These are phyloP conservation scores for Exophiala alcalophila DNA, from an alignment of 2,329 filamentous ascomycete genomes.

Conservation along the genomic window DNA sequence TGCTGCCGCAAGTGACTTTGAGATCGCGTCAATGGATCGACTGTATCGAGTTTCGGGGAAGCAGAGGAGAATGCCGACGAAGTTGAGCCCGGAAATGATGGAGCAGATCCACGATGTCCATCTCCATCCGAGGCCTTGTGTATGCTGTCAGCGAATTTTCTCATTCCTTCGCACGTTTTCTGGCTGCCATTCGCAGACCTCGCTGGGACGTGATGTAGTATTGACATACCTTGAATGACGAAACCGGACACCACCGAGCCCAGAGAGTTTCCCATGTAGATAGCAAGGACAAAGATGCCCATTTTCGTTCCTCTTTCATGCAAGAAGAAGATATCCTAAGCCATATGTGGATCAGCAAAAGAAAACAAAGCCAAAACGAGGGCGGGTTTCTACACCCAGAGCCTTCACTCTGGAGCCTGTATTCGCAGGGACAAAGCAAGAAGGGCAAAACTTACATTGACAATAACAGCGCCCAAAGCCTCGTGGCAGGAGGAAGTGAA, in stretches of 20 bases:
- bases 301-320: conserved; percentile 30
- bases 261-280: conserved; percentile 37
- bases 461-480: conserved; percentile 37
- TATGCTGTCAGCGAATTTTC: not conserved
- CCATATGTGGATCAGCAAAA: not conserved
- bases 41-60: conserved; percentile 38
- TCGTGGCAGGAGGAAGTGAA: conserved; percentile 35
- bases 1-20: no score
- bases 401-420: no score
- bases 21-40: conserved; percentile 29
- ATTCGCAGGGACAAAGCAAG: no score
- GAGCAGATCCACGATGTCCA: conserved; percentile 39
- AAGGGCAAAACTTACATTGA: conserved; percentile 25
- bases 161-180: no score
- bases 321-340: conserved; percentile 21
- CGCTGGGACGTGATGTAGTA: no score
- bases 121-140: conserved; percentile 34
- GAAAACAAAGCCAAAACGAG: no score
- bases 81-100: conserved; percentile 35
- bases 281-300: conserved; percentile 35
- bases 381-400: no score
- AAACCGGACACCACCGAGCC: conserved; percentile 39
- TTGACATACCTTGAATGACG: conserved; percentile 31
- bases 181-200: no score
- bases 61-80: conserved; percentile 34